Conservation (phyloP, 2,329 filamentous ascomycete genomes). For the Aspergillus phoenicis region DNA sequence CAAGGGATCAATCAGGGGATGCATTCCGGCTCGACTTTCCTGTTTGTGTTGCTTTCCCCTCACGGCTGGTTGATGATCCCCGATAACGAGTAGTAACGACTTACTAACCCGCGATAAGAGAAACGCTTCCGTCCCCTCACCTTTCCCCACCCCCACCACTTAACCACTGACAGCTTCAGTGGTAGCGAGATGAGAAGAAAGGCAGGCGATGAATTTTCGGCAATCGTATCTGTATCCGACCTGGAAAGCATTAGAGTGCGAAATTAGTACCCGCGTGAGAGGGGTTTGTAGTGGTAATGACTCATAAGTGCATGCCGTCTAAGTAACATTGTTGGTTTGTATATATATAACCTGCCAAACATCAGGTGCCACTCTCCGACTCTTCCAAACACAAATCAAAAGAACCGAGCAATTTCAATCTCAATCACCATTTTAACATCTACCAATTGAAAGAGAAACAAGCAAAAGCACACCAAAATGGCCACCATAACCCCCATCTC, state of each 20-base stretch:
- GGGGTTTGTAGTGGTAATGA: too few relatives aligned
- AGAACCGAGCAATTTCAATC: too few relatives aligned
- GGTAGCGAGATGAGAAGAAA: too few relatives aligned
- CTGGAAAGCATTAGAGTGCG: too few relatives aligned
- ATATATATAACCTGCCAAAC: neutral
- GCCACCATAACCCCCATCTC: slow-evolving; percentile 44
- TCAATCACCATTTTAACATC: neutral
- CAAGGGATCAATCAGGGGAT: slow-evolving; percentile 1
- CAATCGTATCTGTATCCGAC: too few relatives aligned
- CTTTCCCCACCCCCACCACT: neutral
- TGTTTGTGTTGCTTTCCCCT: neutral
- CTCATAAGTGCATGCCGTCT: neutral
- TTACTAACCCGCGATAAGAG: neutral
- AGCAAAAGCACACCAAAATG: slow-evolving; percentile 27
- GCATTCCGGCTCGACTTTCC: neutral
- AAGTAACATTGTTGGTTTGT: neutral
- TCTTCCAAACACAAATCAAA: too few relatives aligned
- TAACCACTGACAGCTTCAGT: too few relatives aligned
- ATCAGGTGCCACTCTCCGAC: too few relatives aligned
- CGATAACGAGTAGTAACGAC: neutral
- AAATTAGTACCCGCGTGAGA: too few relatives aligned
- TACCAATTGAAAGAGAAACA: neutral
- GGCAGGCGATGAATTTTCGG: too few relatives aligned
- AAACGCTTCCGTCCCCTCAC: neutral
- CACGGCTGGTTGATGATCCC: neutral